Evolutionary conservation across 768 basidiomycete genomes (phyloP).

Genomic region (Tephrocybe rancida): DNA sequence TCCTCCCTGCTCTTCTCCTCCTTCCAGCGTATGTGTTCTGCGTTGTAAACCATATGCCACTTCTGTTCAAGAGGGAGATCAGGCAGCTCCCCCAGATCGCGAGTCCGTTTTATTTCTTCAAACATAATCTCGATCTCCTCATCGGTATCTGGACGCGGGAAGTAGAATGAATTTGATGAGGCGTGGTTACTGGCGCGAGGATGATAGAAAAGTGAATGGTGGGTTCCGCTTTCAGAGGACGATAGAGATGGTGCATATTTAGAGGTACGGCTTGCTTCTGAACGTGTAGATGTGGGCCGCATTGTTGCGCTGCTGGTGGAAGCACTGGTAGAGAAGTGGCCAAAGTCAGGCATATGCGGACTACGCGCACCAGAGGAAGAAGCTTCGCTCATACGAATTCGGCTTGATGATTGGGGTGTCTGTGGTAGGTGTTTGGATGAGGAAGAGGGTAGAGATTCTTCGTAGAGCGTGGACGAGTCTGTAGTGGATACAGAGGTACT

Average conservation of each 20-base stretch:
- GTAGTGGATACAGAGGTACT: conserved; percentile 51
- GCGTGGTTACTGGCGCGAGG: conserved; percentile 53
- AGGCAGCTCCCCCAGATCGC: conserved; percentile 64
- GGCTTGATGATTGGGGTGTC: conserved; percentile 39
- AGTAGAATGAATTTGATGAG: conserved; percentile 57
- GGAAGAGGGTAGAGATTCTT: conserved; percentile 45
- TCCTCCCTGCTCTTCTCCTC: conserved; percentile 69
- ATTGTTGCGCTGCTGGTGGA: conserved; percentile 34
- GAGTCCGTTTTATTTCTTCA: conserved; percentile 70
- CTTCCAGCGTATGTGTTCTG: conserved; percentile 79
- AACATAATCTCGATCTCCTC: conserved; percentile 83
- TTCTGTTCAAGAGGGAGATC: conserved; percentile 78
- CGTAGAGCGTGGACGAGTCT: conserved; percentile 63
- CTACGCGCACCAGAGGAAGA: conserved; percentile 52
- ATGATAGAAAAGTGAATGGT: conserved; percentile 51
- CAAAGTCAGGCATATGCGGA: conserved; percentile 57
- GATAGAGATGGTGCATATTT: conserved; percentile 64
- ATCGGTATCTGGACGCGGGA: conserved; percentile 76
- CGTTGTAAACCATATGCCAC: conserved; percentile 88
- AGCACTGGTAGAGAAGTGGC: conserved; percentile 34
- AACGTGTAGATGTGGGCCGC: conserved; percentile 55
- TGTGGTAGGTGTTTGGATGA: conserved; percentile 28
- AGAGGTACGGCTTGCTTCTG: conserved; percentile 60
- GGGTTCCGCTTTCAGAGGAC: conserved; percentile 44
- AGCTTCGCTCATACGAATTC: conserved; percentile 57